Percentiles rank a stretch among this genome's conserved stretches.
These are phyloP conservation scores for Ustilago shanxiensis DNA, from an alignment of 1,284 basidiomycete genomes.

Conservation along the genomic window DNA sequence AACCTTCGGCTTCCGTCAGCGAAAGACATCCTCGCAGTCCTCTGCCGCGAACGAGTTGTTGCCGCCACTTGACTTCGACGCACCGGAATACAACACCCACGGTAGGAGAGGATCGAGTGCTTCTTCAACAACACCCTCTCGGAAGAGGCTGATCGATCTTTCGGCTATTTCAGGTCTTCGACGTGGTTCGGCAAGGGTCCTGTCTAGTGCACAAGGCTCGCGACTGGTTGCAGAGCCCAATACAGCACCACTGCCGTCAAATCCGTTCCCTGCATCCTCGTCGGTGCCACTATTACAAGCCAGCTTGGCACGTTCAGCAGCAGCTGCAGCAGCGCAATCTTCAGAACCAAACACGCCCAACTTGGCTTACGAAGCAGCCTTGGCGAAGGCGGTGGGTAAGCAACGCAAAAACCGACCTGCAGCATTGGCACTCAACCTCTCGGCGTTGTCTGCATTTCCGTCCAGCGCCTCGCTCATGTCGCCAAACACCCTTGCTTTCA, in stretches of 20 bases:
- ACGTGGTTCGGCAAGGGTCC: constrained; percentile 14
- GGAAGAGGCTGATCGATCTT: constrained; percentile 9
- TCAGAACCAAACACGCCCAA: constrained; percentile 40
- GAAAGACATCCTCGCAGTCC: constrained; percentile 18
- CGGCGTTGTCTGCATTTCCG: constrained; percentile 21
- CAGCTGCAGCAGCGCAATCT: constrained; percentile 8
- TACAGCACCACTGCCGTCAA: constrained; percentile 32
- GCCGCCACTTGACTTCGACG: constrained; percentile 25
- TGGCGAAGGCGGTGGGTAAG: constrained; percentile 38
- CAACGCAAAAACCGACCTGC: constrained; percentile 42
- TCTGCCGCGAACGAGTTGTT: constrained; percentile 22
- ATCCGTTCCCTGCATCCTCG: constrained; percentile 26
- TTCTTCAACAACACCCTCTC: constrained; percentile 18
- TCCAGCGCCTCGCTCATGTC: constrained; percentile 9
- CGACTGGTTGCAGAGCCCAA: constrained; percentile 12
- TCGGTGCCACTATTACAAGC: constrained; percentile 13
- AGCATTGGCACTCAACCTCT: constrained; percentile 33
- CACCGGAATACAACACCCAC: not conserved
- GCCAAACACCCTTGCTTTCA: constrained; percentile 17
- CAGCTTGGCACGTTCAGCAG: constrained; percentile 1
- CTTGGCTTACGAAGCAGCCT: constrained; percentile 25
- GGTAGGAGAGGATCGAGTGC: constrained; percentile 15
- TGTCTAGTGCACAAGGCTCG: not conserved
- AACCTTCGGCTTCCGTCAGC: constrained; percentile 15
- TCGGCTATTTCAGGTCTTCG: constrained; percentile 10